A percentile compares a stretch with the other conserved stretches of the same genome.
These are phyloP conservation scores for Porphyridium purpureum DNA, from an alignment of 23 red algal species.

Conservation along the genomic window DNA sequence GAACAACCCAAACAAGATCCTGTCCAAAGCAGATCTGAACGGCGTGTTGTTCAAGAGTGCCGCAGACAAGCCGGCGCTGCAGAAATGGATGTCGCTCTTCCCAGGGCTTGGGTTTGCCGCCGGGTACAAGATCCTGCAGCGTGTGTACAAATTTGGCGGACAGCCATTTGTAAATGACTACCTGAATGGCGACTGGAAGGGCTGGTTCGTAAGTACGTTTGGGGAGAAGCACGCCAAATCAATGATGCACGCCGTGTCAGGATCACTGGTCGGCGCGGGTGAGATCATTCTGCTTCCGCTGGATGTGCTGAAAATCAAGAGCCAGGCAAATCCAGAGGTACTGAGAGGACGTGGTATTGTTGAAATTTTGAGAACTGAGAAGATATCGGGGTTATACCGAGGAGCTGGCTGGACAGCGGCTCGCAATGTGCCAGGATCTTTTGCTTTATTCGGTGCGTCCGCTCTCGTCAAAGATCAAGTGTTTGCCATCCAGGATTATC, in stretches of 20 bases:
- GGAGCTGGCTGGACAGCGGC: constrained; percentile 60
- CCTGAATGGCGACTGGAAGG: constrained; percentile 21
- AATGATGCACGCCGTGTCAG: constrained; percentile 28
- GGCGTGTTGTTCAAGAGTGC: constrained; percentile 40
- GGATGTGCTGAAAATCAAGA: constrained; percentile 68
- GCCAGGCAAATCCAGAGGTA: constrained; percentile 44
- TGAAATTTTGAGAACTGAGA: constrained; percentile 23
- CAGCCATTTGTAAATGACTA: constrained; percentile 34
- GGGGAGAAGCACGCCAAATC: constrained; percentile 30
- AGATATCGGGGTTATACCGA: constrained; percentile 30
- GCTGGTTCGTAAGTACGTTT: no score
- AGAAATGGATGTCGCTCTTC: constrained; percentile 29
- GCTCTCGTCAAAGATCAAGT: constrained; percentile 49
- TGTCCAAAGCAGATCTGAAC: constrained; percentile 19
- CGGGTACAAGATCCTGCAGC: constrained; percentile 48
- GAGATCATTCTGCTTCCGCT: constrained; percentile 49
- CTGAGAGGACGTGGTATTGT: constrained; percentile 32
- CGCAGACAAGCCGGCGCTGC: background rate
- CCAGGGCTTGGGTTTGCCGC: constrained; percentile 50
- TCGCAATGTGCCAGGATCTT: constrained; percentile 45
- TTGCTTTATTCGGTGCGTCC: constrained; percentile 41
- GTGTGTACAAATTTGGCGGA: constrained; percentile 64
- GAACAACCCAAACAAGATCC: constrained; percentile 15
- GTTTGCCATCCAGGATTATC: constrained; percentile 38
- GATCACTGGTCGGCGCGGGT: constrained; percentile 32